A percentile compares a stretch with the other conserved stretches of the same genome.
Evolutionary conservation across 2,329 filamentous ascomycete species (phyloP).

Genomic region (Fusarium sublunatum): DNA sequence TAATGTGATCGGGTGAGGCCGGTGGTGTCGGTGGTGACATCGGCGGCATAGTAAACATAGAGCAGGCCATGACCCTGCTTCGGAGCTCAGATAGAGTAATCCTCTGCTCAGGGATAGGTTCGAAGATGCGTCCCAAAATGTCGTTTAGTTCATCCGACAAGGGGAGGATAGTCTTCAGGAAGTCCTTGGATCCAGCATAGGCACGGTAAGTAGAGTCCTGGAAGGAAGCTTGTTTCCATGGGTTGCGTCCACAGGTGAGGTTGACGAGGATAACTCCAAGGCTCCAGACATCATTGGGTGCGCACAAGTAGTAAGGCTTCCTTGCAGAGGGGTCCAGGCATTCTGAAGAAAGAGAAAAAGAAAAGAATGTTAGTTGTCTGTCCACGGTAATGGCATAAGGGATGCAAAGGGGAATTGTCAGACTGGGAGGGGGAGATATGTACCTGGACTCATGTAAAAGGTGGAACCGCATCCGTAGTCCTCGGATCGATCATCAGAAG

Average conservation of each 20-base stretch:
- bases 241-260: slow-evolving; percentile 96
- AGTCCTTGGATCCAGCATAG: slow-evolving; percentile 85
- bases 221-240: slow-evolving; percentile 95
- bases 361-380: slow-evolving; percentile 44
- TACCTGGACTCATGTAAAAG: slow-evolving; percentile 99
- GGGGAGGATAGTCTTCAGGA: slow-evolving; percentile 92
- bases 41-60: slow-evolving; percentile 72
- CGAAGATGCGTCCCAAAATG: slow-evolving; percentile 89
- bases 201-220: slow-evolving; percentile 96
- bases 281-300: slow-evolving; percentile 97
- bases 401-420: slow-evolving; percentile 17
- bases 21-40: slow-evolving; percentile 55
- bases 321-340: slow-evolving; percentile 82
- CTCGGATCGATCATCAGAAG: slow-evolving; percentile 82
- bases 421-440: slow-evolving; percentile 47
- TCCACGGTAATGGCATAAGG: slow-evolving; percentile 14
- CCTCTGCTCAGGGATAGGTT: slow-evolving; percentile 83
- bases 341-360: slow-evolving; percentile 67
- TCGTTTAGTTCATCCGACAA: slow-evolving; percentile 89
- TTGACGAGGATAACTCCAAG: slow-evolving; percentile 98
- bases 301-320: slow-evolving; percentile 86
- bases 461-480: slow-evolving; percentile 98
- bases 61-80: slow-evolving; percentile 79
- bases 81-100: slow-evolving; percentile 85
- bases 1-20: slow-evolving; percentile 56